Base-by-base conservation (phyloP, 176 grass and related monocot genomes). In the Saccharum officinarum region DNA sequence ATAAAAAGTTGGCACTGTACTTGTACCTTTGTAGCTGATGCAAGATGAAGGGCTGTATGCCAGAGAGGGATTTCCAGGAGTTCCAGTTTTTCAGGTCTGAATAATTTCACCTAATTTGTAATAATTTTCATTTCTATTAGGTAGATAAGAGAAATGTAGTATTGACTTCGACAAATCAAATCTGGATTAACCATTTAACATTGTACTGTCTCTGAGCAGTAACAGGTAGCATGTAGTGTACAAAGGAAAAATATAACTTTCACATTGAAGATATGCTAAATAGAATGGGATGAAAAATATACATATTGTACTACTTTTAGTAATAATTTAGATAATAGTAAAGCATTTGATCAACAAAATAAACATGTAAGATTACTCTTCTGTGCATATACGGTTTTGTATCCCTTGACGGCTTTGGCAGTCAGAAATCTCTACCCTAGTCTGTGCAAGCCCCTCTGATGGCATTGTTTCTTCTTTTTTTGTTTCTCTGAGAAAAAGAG, bases 11-110 rank as follows among this genome's bases (percentile, higher is more conserved):
- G 14, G 6, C 20, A 59, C 34, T 79, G 3, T 83, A 46, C 57
- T 42, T 52, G 33, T 33, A 3, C 36, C 36, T 89, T 90, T 80
- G 55, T 71, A 98, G 96, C 80, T 86, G 88, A 89, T 87, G 73
- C 77, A 89, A 71, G 86, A 95, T 34, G 87, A 68, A 65, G 93
- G 96, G 8, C 7, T 84, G 60, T 74, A 68, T 73, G 31, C 46
- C 36, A 81, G 82, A 71, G 76, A 87, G 36, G 89, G 89, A 78
- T 95, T 98, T 86, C 68, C 89, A 63, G 91, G 96, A 61, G 96
- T 98, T 71, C 93, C 96, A 36, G 68, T 95, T 81, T 98, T 98
- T 83, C 91, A 98, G 93, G 96, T 98, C 87, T 79, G 41, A 85
- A 83, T 80, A 72, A 61, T 44, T 50, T 78, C 20, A 54, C 8